Percentiles rank a stretch among this genome's conserved stretches.
phyloP scores from a whole-genome alignment of 2,329 filamentous ascomycete species.

The Sclerotinia minor region DNA sequence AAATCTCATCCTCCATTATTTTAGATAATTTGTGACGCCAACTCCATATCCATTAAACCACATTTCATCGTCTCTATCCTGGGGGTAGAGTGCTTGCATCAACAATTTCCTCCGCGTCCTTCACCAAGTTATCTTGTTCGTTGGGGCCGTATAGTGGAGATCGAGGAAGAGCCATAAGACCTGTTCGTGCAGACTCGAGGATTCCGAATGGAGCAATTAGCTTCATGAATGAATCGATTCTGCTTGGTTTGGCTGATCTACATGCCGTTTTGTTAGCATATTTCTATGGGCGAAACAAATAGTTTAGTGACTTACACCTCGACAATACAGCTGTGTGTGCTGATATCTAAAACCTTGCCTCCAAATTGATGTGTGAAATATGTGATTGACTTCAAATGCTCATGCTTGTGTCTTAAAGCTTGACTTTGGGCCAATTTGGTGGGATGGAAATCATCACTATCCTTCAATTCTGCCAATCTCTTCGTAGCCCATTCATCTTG shows the following conservation, averaged over 20 bases:
- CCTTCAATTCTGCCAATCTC: conserved; percentile 31
- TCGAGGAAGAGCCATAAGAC: conserved; percentile 93
- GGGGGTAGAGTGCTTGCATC: conserved; percentile 92
- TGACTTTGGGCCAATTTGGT: conserved; percentile 82
- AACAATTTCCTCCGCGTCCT: conserved; percentile 92
- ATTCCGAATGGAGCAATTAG: conserved; percentile 93
- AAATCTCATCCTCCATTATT: conserved; percentile 29
- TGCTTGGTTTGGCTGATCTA: conserved; percentile 79
- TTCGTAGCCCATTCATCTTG: conserved; percentile 46
- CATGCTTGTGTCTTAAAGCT: conserved; percentile 92
- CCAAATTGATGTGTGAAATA: conserved; percentile 97
- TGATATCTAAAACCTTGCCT: conserved; percentile 96
- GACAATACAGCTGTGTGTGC: conserved; percentile 97
- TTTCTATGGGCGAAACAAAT: neutral
- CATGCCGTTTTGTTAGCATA: conserved; percentile 28
- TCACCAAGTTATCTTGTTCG: conserved; percentile 64
- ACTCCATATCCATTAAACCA: conserved; percentile 32
- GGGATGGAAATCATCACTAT: conserved; percentile 75
- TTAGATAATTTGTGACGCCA: conserved; percentile 27
- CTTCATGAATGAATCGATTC: conserved; percentile 98
- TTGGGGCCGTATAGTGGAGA: conserved; percentile 78
- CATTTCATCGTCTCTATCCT: conserved; percentile 56
- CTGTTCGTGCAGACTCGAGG: conserved; percentile 90
- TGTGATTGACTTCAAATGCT: conserved; percentile 94
- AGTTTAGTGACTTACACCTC: conserved; percentile 69